A percentile compares a stretch with the other conserved stretches of the same genome.
phyloP scores from a whole-genome alignment of 805 yeast genomes.

The Kurtzmaniella fragi region DNA sequence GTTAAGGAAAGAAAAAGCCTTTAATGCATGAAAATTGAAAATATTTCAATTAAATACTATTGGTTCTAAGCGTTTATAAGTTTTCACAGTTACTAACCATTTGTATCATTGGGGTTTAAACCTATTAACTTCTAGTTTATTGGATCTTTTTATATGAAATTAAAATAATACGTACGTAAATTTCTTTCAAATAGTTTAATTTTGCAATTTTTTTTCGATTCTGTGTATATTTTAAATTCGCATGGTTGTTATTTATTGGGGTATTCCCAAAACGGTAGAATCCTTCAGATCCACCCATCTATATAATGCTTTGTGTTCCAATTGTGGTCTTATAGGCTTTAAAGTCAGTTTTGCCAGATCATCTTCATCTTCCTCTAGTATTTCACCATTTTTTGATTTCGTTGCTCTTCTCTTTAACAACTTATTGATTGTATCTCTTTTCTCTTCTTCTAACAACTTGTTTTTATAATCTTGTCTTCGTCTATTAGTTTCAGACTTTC shows the following conservation, averaged over 20 bases:
- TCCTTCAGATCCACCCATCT: slow-evolving; percentile 30
- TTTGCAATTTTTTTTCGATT: not conserved
- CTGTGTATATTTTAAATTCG: not conserved
- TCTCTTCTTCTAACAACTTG: slow-evolving; percentile 84
- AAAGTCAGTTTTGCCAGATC: slow-evolving; percentile 11
- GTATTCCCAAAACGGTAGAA: slow-evolving; percentile 9
- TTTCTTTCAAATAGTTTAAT: no score
- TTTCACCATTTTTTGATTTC: slow-evolving; percentile 46
- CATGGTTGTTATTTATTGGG: not conserved
- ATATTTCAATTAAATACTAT: no score
- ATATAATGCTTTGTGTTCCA: slow-evolving; percentile 41
- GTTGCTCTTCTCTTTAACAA: slow-evolving; percentile 79
- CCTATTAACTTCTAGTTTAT: no score
- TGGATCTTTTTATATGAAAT: no score
- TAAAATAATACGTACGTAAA: no score
- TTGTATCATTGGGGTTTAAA: no score
- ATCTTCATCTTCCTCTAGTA: not conserved
- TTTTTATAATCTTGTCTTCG: slow-evolving; percentile 81
- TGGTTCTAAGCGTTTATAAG: no score
- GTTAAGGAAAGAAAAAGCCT: no score
- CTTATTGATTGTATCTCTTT: slow-evolving; percentile 84
- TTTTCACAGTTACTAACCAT: no score
- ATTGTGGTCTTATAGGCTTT: slow-evolving; percentile 40
- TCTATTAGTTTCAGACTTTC: slow-evolving; percentile 84
- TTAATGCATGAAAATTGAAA: no score